Percentiles rank a stretch among this genome's conserved stretches.
phyloP scores from a whole-genome alignment of 2,329 filamentous ascomycete genomes.

The Colletotrichum gloeosporioides region DNA sequence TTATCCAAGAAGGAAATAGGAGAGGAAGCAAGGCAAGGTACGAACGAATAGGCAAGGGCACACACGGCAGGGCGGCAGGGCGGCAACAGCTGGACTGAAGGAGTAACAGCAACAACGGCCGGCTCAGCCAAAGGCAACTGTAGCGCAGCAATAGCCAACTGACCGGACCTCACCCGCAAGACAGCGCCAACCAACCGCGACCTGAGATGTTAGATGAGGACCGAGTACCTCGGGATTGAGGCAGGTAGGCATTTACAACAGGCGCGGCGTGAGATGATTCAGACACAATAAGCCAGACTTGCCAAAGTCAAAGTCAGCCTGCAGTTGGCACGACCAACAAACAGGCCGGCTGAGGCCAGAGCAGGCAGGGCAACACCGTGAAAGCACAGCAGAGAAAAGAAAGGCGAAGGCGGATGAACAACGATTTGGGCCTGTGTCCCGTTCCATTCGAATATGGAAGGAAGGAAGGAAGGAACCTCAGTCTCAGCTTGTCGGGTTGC shows the following conservation, averaged over 20 bases:
- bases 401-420: not conserved
- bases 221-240: not conserved
- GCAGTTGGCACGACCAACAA: not conserved
- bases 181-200: not conserved
- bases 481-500: not conserved
- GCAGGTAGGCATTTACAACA: not conserved
- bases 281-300: not conserved
- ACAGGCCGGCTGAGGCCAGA: not conserved
- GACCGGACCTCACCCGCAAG: not conserved
- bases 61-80: not conserved
- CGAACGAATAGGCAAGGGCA: not conserved
- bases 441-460: not conserved
- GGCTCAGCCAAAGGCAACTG: not conserved
- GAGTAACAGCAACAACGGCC: not conserved
- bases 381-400: not conserved
- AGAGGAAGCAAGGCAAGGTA: not conserved
- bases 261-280: not conserved
- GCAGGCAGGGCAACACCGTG: not conserved
- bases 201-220: not conserved
- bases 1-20: not conserved
- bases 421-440: not conserved
- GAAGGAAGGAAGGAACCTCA: not conserved
- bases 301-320: not conserved
- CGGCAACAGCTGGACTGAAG: not conserved
- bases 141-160: not conserved